Conservation (phyloP, 768 basidiomycete species). For the Russula foetens region DNA sequence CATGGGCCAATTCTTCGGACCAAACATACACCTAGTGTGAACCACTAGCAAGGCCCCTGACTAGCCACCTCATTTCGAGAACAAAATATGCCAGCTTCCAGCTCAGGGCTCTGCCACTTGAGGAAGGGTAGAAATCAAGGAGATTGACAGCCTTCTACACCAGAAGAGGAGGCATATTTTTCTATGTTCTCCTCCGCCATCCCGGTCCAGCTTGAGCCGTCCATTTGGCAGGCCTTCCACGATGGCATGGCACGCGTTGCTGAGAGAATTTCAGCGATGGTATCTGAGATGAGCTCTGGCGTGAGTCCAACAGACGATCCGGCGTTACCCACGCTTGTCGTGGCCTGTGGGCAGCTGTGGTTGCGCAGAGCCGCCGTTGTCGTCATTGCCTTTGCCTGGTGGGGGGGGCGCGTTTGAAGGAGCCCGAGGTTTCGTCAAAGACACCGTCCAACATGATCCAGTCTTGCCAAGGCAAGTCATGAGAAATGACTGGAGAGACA, state of each 20-base stretch:
- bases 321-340: no score
- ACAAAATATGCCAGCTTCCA: no score
- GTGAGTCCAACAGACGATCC: not conserved
- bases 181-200: not conserved
- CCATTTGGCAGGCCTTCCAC: not conserved
- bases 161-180: no score
- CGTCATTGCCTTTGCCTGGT: no score
- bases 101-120: no score
- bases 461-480: conserved; percentile 7
- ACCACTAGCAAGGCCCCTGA: no score
- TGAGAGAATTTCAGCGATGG: not conserved
- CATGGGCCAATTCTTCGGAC: no score
- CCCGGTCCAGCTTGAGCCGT: not conserved
- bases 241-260: not conserved
- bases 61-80: no score
- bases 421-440: not conserved
- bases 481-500: conserved; percentile 14
- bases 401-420: not conserved
- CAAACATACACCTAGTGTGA: no score
- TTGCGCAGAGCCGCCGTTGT: no score
- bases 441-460: not conserved
- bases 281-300: not conserved
- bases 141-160: no score
- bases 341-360: not conserved
- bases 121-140: no score